A percentile compares a stretch with the other conserved stretches of the same genome.
Conservation (phyloP, 192 early-diverging fungal genomes). For the Pecoramyces ruminantium region DNA sequence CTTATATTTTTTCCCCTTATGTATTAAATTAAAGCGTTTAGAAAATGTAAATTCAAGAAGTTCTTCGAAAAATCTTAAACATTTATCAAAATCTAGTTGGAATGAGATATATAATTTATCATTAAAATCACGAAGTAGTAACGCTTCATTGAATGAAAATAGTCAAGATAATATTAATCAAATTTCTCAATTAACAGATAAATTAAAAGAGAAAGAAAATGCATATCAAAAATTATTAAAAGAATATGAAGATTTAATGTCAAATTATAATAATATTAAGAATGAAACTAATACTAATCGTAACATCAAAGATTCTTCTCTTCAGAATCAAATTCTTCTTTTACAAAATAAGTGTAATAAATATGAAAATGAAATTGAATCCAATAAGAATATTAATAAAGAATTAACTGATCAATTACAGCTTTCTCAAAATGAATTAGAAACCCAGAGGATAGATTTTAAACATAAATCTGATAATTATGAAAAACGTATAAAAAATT, state of each 20-base stretch:
- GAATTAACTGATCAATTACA: not conserved
- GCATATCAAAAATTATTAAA: not conserved
- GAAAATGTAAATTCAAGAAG: not conserved
- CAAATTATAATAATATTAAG: not conserved
- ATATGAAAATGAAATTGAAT: not conserved
- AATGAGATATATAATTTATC: not conserved
- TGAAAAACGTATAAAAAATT: not conserved
- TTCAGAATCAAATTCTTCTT: not conserved
- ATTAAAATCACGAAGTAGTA: not conserved
- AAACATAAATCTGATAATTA: not conserved
- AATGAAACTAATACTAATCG: not conserved
- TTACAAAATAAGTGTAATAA: not conserved
- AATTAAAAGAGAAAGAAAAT: not conserved
- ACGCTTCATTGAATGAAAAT: not conserved
- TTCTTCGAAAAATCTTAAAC: not conserved
- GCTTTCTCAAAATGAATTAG: not conserved
- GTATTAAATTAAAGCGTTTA: not conserved
- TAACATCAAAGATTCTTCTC: not conserved
- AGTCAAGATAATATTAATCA: not conserved
- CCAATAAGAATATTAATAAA: not conserved
- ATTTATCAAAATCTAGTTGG: not conserved
- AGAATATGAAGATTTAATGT: not conserved
- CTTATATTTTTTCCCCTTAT: too few relatives aligned
- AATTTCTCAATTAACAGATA: not conserved
- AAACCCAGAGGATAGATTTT: not conserved